These are phyloP conservation scores for Boletellus sp. DNA, from an alignment of 1,284 basidiomycete species.

Conservation along the genomic window DNA sequence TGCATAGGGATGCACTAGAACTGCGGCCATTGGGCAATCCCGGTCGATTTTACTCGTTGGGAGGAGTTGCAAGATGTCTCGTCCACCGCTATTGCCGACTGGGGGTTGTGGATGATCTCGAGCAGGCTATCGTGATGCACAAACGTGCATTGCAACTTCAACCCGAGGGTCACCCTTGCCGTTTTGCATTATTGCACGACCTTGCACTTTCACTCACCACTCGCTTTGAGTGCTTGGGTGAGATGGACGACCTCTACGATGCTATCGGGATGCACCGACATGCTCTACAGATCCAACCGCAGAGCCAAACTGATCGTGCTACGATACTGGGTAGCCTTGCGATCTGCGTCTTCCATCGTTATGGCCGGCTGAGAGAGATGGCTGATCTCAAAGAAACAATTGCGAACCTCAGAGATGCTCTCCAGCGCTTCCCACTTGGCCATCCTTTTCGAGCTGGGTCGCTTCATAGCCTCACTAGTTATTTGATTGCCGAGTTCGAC, in stretches of 20 bases:
- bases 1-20: background rate
- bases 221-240: background rate
- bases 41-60: background rate
- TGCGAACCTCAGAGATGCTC: background rate
- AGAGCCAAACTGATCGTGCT: background rate
- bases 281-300: background rate
- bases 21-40: background rate
- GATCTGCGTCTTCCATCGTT: background rate
- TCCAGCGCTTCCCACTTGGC: background rate
- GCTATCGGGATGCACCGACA: background rate
- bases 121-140: background rate
- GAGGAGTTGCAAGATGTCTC: background rate
- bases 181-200: slow-evolving; percentile 1
- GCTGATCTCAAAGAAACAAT: no score
- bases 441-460: background rate
- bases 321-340: background rate
- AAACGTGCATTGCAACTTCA: background rate
- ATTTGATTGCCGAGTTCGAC: background rate
- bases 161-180: background rate
- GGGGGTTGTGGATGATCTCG: background rate
- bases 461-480: background rate
- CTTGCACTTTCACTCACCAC: background rate
- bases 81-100: background rate
- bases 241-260: slow-evolving; percentile 1
- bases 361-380: no score